These are phyloP conservation scores for Fusarium udum DNA, from an alignment of 2,329 filamentous ascomycete genomes.

Conservation along the genomic window DNA sequence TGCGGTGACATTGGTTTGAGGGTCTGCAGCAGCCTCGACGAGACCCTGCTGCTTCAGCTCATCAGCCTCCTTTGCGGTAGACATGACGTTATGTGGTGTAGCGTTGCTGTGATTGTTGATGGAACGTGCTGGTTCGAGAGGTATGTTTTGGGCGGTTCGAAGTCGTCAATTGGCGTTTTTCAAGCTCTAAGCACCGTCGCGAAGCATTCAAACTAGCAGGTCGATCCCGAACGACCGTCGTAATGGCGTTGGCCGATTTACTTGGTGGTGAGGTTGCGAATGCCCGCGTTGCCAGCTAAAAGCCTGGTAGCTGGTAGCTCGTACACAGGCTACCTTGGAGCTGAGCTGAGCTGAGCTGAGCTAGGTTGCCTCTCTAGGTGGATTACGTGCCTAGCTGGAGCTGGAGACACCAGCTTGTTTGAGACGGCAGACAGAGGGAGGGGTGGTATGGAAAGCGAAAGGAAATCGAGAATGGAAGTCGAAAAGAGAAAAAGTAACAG, in stretches of 20 bases:
- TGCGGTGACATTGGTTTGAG: slow-evolving; percentile 72
- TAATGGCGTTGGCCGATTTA: slow-evolving; percentile 7
- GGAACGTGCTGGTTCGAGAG: slow-evolving; percentile 16
- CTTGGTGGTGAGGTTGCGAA: slow-evolving; percentile 21
- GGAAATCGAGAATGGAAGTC: slow-evolving; percentile 25
- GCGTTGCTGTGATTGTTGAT: slow-evolving; percentile 26
- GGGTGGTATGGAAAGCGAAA: slow-evolving; percentile 10
- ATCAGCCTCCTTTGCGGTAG: slow-evolving; percentile 46
- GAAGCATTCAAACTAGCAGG: slow-evolving; percentile 31
- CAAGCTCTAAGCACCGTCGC: slow-evolving; percentile 19
- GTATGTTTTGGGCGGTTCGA: slow-evolving; percentile 4
- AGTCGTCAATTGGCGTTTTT: slow-evolving; percentile 38
- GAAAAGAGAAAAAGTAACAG: slow-evolving; percentile 29
- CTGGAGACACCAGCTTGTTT: slow-evolving; percentile 18
- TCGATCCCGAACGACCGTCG: slow-evolving; percentile 19
- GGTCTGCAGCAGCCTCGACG: slow-evolving; percentile 79
- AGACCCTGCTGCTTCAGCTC: slow-evolving; percentile 87
- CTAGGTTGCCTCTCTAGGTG: slow-evolving; percentile 3
- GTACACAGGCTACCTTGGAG: slow-evolving; percentile 5
- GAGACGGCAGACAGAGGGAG: slow-evolving; percentile 15
- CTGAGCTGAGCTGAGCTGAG: neutral
- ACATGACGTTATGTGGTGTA: slow-evolving; percentile 43
- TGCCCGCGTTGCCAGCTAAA: slow-evolving; percentile 8
- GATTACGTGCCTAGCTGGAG: slow-evolving; percentile 6
- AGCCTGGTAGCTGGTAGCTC: slow-evolving; percentile 11